Conservation (phyloP, 371 early-diverging fungal species). For the Zychaea mexicana region DNA sequence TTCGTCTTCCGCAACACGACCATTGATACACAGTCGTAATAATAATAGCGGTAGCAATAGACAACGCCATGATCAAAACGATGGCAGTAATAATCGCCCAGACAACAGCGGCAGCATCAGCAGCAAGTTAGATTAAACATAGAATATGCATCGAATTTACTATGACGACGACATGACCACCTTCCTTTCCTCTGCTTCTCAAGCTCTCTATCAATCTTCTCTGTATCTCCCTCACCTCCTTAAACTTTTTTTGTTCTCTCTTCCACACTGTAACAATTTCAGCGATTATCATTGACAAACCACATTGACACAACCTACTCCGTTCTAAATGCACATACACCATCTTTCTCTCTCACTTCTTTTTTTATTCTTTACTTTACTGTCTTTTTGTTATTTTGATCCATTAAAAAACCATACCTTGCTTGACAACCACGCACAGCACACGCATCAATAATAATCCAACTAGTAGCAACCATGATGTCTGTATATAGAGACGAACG, state of each 20-base stretch:
- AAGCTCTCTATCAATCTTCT: too few relatives aligned
- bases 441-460: too few relatives aligned
- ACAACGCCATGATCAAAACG: neutral
- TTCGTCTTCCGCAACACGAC: neutral
- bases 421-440: too few relatives aligned
- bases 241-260: neutral
- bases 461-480: neutral
- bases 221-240: neutral
- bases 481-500: conserved; percentile 24
- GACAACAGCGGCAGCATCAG: neutral
- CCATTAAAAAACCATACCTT: neutral
- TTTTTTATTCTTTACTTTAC: neutral
- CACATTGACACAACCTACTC: neutral
- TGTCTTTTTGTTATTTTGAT: neutral
- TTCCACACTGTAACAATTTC: too few relatives aligned
- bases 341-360: neutral
- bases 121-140: neutral
- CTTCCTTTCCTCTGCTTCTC: neutral
- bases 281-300: too few relatives aligned
- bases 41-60: neutral
- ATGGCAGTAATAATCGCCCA: neutral
- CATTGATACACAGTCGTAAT: neutral
- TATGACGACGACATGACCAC: neutral
- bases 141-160: neutral
- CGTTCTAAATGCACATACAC: too few relatives aligned